Base-by-base conservation (phyloP, 2,329 filamentous ascomycete genomes). In the Aspergillus caelatus region DNA sequence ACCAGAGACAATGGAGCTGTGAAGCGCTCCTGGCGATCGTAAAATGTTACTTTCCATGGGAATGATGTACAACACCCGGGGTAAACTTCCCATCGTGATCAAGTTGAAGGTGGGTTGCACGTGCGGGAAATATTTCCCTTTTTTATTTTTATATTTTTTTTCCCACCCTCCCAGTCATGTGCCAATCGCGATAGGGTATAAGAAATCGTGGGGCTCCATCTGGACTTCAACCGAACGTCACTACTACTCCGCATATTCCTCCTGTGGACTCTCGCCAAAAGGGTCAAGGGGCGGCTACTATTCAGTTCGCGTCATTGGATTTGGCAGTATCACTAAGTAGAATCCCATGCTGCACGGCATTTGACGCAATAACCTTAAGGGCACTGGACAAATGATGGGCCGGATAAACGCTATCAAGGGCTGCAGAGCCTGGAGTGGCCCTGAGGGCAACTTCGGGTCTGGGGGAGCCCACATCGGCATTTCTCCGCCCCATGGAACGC, bases 41-140 rank as follows among this genome's bases (percentile, higher is more conserved):
- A 28, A 50, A 50, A 55, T 50, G 48, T 53, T 45, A 46, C 46
- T 52, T 21, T n/a, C 26, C 56, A 34, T 23, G 43, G 55, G 14
- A 48, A 16, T 16, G 26, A 50, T 34, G 39, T 14, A 19, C 16
- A 16, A 12, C 4, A 14, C 41, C 9, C 65, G 65, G 65, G 39
- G 41, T 34, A 62, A 62, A 63, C 62, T 65, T 28, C 65, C 59
- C 46, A 54, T 58, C 50, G 14, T 43, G 59, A 21, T 36, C 52
- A 46, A 21, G 34, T 23, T 34, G 26, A 32, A 39, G 39, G 41
- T 30, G 26, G 26, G 30, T 36, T 54, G 50, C 36, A 48, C 39
- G 58, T 32, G 57, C 71, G 68, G 68, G 62, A 56, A 69, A 58
- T 64, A 62, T 69, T 71, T 61, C 70, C 67, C 50, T 26, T 57